Conservation (phyloP, 2,329 filamentous ascomycete genomes). For the Didymella lethalis region DNA sequence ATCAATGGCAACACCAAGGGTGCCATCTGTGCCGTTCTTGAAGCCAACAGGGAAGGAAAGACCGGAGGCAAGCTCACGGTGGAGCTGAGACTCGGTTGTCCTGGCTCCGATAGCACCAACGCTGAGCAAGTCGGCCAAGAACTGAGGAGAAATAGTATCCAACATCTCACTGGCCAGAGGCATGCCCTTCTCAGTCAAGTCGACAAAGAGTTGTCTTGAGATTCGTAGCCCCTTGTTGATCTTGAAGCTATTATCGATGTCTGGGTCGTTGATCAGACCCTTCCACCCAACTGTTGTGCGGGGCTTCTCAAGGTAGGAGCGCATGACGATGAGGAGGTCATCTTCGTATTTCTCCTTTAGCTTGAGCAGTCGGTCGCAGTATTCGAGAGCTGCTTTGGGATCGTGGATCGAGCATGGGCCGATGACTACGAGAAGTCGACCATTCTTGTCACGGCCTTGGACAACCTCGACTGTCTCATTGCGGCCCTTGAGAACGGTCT, state of each 20-base stretch:
- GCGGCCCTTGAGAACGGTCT: slow-evolving; percentile 66
- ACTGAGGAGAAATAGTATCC: slow-evolving; percentile 97
- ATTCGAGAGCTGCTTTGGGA: slow-evolving; percentile 86
- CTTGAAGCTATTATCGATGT: slow-evolving; percentile 97
- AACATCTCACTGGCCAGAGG: slow-evolving; percentile 97
- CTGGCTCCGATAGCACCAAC: slow-evolving; percentile 94
- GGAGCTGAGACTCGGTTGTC: slow-evolving; percentile 94
- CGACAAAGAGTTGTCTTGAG: slow-evolving; percentile 89
- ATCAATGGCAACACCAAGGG: slow-evolving; percentile 87
- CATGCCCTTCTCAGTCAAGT: slow-evolving; percentile 91
- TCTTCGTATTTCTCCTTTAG: slow-evolving; percentile 88
- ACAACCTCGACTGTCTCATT: slow-evolving; percentile 68
- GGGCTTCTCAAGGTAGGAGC: slow-evolving; percentile 97
- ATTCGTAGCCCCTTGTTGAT: slow-evolving; percentile 96
- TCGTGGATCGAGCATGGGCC: slow-evolving; percentile 98
- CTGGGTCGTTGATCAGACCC: slow-evolving; percentile 96
- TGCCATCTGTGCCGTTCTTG: slow-evolving; percentile 98
- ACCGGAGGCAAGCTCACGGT: slow-evolving; percentile 92
- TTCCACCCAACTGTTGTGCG: slow-evolving; percentile 99
- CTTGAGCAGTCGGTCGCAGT: slow-evolving; percentile 83
- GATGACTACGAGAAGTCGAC: slow-evolving; percentile 78
- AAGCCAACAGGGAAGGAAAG: slow-evolving; percentile 97
- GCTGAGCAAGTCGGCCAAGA: slow-evolving; percentile 88
- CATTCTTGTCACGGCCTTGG: slow-evolving; percentile 64
- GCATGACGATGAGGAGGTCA: slow-evolving; percentile 95